Percentiles rank a stretch among this genome's conserved stretches.
phyloP scores from a whole-genome alignment of 495 filamentous ascomycete genomes.

The Lineolata rhizophorae region DNA sequence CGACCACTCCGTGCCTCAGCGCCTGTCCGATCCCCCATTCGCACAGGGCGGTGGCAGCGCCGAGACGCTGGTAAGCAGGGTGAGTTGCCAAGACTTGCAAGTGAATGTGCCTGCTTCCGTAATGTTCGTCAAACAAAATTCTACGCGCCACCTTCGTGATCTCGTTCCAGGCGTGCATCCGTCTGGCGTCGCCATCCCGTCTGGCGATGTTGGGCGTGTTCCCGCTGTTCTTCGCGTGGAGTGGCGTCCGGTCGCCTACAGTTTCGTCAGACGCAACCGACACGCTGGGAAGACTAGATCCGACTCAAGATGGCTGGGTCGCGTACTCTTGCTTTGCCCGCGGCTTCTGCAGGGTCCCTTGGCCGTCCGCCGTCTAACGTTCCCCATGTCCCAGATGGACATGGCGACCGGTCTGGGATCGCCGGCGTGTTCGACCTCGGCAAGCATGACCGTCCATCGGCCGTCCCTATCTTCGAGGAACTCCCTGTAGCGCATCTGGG shows the following conservation, averaged over 20 bases:
- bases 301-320: too few relatives aligned
- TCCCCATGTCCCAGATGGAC: constrained; percentile 7
- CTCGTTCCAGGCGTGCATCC: constrained; percentile 4
- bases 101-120: constrained; percentile 3
- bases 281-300: too few relatives aligned
- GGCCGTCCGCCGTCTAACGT: too few relatives aligned
- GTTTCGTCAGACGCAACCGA: too few relatives aligned
- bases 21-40: constrained; percentile 2
- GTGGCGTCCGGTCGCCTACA: too few relatives aligned
- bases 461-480: constrained; percentile 3
- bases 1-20: not conserved
- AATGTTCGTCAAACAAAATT: constrained; percentile 2
- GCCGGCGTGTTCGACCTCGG: constrained; percentile 1
- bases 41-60: constrained; percentile 2
- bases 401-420: constrained; percentile 1
- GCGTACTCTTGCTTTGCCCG: too few relatives aligned
- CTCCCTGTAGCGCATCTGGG: constrained; percentile 2
- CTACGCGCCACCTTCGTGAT: not conserved
- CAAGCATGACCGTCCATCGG: constrained; percentile 4
- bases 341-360: too few relatives aligned
- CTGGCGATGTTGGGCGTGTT: too few relatives aligned
- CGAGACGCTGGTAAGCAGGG: constrained; percentile 3
- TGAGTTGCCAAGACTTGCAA: constrained; percentile 6
- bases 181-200: constrained; percentile 4
- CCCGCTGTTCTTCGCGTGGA: too few relatives aligned